Percentiles rank a stretch among this genome's conserved stretches.
Conservation (phyloP, 805 yeast genomes). For the Wickerhamomyces silvicola region DNA sequence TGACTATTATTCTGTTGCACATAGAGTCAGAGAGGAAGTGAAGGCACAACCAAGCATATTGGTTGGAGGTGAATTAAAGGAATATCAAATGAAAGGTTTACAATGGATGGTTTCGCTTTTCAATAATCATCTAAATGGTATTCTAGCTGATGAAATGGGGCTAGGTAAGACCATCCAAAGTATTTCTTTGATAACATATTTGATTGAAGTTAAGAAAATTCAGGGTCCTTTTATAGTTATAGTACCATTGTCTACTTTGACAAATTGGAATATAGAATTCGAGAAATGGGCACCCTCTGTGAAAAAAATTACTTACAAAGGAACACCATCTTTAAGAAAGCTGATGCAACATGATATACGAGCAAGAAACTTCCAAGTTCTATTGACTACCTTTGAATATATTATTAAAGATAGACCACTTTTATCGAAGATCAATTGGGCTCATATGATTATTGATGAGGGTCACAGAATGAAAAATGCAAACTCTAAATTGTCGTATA, state of each 20-base stretch:
- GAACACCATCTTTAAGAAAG: slow-evolving; percentile 68
- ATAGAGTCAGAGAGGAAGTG: slow-evolving; percentile 61
- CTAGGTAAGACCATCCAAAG: slow-evolving; percentile 90
- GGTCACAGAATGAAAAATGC: slow-evolving; percentile 87
- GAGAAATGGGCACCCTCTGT: slow-evolving; percentile 86
- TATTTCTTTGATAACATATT: slow-evolving; percentile 66
- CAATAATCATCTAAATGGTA: slow-evolving; percentile 94
- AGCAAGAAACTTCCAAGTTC: slow-evolving; percentile 65
- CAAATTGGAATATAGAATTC: slow-evolving; percentile 82
- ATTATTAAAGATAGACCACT: slow-evolving; percentile 72
- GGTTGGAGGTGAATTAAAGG: slow-evolving; percentile 75
- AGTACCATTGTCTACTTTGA: slow-evolving; percentile 77
- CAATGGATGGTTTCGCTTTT: slow-evolving; percentile 99
- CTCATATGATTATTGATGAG: slow-evolving; percentile 86
- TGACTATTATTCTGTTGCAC: slow-evolving; percentile 81
- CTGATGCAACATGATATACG: slow-evolving; percentile 57
- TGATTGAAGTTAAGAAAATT: slow-evolving; percentile 59
- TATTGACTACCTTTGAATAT: slow-evolving; percentile 78
- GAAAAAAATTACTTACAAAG: slow-evolving; percentile 68
- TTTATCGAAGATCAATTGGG: slow-evolving; percentile 63
- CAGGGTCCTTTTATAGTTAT: slow-evolving; percentile 70
- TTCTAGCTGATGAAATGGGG: slow-evolving; percentile 99
- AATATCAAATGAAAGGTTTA: slow-evolving; percentile 83
- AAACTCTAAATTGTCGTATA: slow-evolving; percentile 63
- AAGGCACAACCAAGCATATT: slow-evolving; percentile 60